A percentile compares a stretch with the other conserved stretches of the same genome.
phyloP scores from a whole-genome alignment of 2,329 filamentous ascomycete species.

The Dactylellina haptotyla region DNA sequence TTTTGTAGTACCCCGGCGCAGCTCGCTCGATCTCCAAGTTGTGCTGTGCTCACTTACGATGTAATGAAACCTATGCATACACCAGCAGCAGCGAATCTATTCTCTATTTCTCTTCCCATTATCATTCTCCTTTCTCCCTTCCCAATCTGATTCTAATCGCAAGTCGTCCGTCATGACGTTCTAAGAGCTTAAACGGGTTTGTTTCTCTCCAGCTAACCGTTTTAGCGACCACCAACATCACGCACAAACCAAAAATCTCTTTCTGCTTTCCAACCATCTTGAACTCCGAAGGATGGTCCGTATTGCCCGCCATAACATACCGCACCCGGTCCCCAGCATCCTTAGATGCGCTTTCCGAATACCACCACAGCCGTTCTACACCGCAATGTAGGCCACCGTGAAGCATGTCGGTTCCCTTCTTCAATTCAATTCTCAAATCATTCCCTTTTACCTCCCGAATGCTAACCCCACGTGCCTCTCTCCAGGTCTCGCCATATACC shows the following conservation, averaged over 20 bases:
- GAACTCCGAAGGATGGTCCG: constrained; percentile 24
- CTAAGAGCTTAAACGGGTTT: no score
- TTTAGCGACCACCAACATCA: neutral
- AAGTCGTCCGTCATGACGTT: no score
- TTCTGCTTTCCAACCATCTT: neutral
- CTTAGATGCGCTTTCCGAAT: constrained; percentile 43
- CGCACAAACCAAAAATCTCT: constrained; percentile 28
- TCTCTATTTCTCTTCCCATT: no score
- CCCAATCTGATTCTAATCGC: no score
- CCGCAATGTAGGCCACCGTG: constrained; percentile 48
- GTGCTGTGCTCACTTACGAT: constrained; percentile 37
- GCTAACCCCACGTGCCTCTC: neutral
- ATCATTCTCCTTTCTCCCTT: no score
- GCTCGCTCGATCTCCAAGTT: no score
- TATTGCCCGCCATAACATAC: constrained; percentile 33
- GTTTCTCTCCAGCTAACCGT: neutral
- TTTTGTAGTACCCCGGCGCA: constrained; percentile 4
- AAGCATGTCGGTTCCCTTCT: constrained; percentile 34
- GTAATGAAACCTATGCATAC: constrained; percentile 45
- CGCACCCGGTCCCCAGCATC: constrained; percentile 15
- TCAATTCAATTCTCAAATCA: neutral
- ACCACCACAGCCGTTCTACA: constrained; percentile 30
- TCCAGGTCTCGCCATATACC: constrained; percentile 50
- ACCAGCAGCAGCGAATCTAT: constrained; percentile 41
- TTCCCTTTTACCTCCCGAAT: neutral